These are phyloP conservation scores for Hymenoscyphus linearis DNA, from an alignment of 2,329 filamentous ascomycete species.

Conservation along the genomic window DNA sequence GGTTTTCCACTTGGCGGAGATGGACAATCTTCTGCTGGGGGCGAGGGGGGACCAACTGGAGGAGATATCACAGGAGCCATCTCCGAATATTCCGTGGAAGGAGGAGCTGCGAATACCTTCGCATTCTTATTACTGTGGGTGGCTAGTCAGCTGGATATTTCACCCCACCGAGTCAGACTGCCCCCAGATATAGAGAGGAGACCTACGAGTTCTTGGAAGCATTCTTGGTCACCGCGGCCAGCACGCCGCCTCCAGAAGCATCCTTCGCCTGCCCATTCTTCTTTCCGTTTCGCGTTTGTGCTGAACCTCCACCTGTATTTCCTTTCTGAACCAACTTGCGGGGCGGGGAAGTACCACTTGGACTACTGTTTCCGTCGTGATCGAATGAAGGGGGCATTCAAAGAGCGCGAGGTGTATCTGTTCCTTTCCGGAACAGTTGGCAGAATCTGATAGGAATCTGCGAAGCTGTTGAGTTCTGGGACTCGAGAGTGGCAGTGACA, in stretches of 20 bases:
- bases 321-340: constrained; percentile 24
- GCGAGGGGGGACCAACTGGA: neutral
- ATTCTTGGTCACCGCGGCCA: constrained; percentile 32
- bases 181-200: neutral
- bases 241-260: constrained; percentile 22
- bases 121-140: constrained; percentile 18
- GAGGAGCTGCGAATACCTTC: constrained; percentile 15
- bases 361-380: constrained; percentile 26
- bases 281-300: constrained; percentile 28
- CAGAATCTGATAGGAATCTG: neutral
- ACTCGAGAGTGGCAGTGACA: constrained; percentile 1
- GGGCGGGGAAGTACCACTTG: constrained; percentile 19
- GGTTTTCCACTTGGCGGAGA: constrained; percentile 20
- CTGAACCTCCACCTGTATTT: constrained; percentile 23
- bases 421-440: constrained; percentile 3
- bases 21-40: neutral
- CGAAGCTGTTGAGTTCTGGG: neutral
- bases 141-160: neutral
- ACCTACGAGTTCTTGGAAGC: constrained; percentile 30
- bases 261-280: constrained; percentile 34
- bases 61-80: constrained; percentile 21
- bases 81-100: constrained; percentile 24
- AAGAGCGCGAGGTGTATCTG: constrained; percentile 17
- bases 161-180: neutral
- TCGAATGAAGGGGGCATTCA: constrained; percentile 35